These are phyloP conservation scores for Trichothecium roseum DNA, from an alignment of 2,329 filamentous ascomycete genomes.

Conservation along the genomic window DNA sequence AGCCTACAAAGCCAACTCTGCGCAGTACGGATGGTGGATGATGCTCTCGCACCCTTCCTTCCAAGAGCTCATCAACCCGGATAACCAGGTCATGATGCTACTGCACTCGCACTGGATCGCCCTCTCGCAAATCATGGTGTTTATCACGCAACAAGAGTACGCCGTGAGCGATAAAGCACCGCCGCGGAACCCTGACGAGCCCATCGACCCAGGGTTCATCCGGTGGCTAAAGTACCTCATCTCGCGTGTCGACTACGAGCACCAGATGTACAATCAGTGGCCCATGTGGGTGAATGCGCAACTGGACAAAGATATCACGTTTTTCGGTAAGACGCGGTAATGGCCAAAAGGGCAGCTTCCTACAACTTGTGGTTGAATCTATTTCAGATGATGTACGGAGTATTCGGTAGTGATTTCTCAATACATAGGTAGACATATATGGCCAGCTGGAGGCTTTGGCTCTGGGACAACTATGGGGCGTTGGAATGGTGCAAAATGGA, in stretches of 20 bases:
- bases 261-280: conserved; percentile 38
- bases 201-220: conserved; percentile 31
- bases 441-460: too few relatives aligned
- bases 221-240: conserved; percentile 44
- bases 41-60: conserved; percentile 42
- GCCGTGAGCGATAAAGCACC: conserved; percentile 18
- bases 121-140: conserved; percentile 42
- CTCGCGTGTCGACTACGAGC: conserved; percentile 30
- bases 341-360: too few relatives aligned
- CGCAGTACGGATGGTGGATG: conserved; percentile 49
- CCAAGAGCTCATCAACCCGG: conserved; percentile 35
- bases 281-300: conserved; percentile 44
- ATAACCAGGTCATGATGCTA: conserved; percentile 34
- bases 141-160: conserved; percentile 32
- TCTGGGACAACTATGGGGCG: too few relatives aligned
- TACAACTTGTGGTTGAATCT: too few relatives aligned
- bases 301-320: conserved; percentile 31
- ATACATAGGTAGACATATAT: too few relatives aligned
- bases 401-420: too few relatives aligned
- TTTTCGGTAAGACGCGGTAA: conserved; percentile 27
- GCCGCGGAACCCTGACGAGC: background rate
- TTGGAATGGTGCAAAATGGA: too few relatives aligned
- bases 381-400: too few relatives aligned
- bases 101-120: conserved; percentile 45
- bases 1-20: conserved; percentile 40